Evolutionary conservation across 1,139 yeast genomes (phyloP), one percentile per base, ranked within the genome.

Genomic region (Suhomyces panamericanus): DNA sequence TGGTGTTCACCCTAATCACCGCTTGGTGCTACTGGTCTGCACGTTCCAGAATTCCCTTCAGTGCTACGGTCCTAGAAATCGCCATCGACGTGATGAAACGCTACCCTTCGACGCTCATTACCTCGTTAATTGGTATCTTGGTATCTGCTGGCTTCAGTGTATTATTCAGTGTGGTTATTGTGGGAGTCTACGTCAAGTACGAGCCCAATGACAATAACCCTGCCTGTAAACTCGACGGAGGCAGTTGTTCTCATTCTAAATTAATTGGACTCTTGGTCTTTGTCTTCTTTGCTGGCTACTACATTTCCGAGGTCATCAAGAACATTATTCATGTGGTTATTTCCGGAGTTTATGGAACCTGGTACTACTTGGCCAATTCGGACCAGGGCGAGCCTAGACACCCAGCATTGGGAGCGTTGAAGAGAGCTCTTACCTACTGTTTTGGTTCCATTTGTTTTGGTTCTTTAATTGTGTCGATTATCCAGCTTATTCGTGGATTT

Each of bases 371-470:
- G 60, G 78, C 88, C 37, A 77, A 76, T 51, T 78, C 90, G 1
- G 91, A 85, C 58, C 87, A 85, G 57, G 96, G 96, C 6, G 79
- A 84, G 70, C 96, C 96, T 30, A 77, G 67, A 54, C 79, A 80
- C 69, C 95, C 96, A 9, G 95, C 95, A 1, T 65, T 82, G 46
- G 91, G 95, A 6, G 85, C 96, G 1, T 81, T 91, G 54, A 83
- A 80, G 59, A 77, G 96, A 55, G 88, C 96, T 1, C 67, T 88
- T 70, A 86, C 96, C 1, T 87, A 85, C 60, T 87, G 95, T 33
- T 86, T 90, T 60, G 97, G 98, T 0, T 87, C 96, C 3, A 85
- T 91, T 44, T 85, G 96, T 60, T 86, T 87, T 60, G 96, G 97
- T 0, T 86, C 95, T 1, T 69, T 90, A 53, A 79, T 89, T 56